Conservation (phyloP, 1,284 basidiomycete species). For the Stereum hirsutum region DNA sequence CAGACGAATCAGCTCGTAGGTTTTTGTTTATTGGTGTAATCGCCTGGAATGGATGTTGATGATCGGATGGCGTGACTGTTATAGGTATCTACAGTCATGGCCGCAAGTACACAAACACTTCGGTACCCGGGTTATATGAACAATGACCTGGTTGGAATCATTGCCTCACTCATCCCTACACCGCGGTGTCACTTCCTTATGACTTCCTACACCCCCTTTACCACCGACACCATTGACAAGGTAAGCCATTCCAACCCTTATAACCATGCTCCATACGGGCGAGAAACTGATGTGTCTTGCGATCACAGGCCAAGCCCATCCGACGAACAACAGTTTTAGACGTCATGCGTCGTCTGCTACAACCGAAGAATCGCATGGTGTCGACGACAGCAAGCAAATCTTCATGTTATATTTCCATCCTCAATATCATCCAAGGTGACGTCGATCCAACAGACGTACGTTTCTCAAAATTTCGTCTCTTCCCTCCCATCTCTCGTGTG, state of each 20-base stretch:
- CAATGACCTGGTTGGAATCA: conserved; percentile 96
- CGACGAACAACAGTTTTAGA: conserved; percentile 94
- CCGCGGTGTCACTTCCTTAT: conserved; percentile 99
- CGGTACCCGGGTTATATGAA: conserved; percentile 99
- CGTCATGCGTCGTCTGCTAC: conserved; percentile 95
- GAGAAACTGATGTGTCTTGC: not conserved
- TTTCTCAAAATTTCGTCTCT: conserved; percentile 3
- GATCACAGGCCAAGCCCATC: conserved; percentile 39
- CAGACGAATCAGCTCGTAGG: conserved; percentile 89
- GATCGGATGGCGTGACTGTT: not conserved
- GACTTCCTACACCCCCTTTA: conserved; percentile 99
- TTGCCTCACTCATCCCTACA: conserved; percentile 95
- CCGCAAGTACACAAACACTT: conserved; percentile 94
- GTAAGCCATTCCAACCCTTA: no score
- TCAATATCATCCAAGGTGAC: conserved; percentile 98
- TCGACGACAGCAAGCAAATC: conserved; percentile 89
- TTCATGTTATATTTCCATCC: conserved; percentile 94
- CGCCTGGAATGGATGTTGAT: not conserved
- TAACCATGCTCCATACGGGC: no score
- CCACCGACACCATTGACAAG: conserved; percentile 92
- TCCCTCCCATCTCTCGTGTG: not conserved
- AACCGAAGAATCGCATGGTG: conserved; percentile 99
- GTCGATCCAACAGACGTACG: conserved; percentile 95
- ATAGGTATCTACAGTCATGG: conserved; percentile 91
- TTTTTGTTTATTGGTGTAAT: conserved; percentile 13